These are phyloP conservation scores for Ramichloridium luteum DNA, from an alignment of 2,329 filamentous ascomycete species.

Conservation along the genomic window DNA sequence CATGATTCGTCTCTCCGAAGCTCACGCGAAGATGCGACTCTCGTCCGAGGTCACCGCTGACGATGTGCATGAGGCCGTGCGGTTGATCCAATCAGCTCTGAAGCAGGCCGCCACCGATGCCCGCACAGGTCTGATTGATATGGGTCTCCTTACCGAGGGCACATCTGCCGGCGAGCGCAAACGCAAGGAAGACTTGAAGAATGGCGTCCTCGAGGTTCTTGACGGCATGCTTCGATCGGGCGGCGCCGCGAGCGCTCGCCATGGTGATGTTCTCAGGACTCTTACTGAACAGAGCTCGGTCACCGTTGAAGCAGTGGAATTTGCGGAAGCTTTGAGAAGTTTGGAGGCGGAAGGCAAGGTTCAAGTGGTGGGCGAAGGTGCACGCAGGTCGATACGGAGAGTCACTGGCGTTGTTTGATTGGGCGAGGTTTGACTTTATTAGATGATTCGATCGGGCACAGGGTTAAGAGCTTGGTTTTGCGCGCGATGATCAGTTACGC, in stretches of 20 bases:
- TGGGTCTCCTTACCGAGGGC: constrained; percentile 91
- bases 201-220: constrained; percentile 58
- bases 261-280: constrained; percentile 62
- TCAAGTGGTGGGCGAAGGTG: constrained; percentile 71
- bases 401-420: constrained; percentile 44
- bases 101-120: constrained; percentile 96
- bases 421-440: too few species aligned
- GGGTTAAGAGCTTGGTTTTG: too few species aligned
- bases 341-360: constrained; percentile 78
- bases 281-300: constrained; percentile 58
- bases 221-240: constrained; percentile 62
- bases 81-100: constrained; percentile 83
- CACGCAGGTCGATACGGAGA: constrained; percentile 67
- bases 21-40: constrained; percentile 95
- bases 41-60: constrained; percentile 59
- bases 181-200: constrained; percentile 72
- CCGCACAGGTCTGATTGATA: constrained; percentile 84
- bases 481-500: too few species aligned
- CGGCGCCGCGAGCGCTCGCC: constrained; percentile 54
- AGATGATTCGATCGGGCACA: too few species aligned
- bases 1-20: constrained; percentile 95
- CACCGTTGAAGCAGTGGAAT: constrained; percentile 64
- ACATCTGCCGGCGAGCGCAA: constrained; percentile 78
- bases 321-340: constrained; percentile 65
- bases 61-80: constrained; percentile 83